Conservation (phyloP, 495 filamentous ascomycete species). For the Corynascus novoguineensis region DNA sequence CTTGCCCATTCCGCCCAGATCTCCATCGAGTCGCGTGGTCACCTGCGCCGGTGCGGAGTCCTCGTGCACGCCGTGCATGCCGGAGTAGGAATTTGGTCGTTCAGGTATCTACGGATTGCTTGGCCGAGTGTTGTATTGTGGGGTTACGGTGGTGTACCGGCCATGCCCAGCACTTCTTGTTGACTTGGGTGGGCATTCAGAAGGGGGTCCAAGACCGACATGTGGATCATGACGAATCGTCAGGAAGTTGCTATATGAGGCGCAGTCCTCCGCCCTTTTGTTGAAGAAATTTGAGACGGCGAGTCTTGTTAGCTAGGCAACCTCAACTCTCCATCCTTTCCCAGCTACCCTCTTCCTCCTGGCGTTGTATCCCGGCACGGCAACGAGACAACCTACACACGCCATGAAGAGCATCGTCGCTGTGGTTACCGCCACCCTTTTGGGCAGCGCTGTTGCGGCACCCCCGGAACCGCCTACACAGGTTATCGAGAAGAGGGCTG, state of each 20-base stretch:
- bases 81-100: too few species aligned
- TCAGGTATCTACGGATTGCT: too few species aligned
- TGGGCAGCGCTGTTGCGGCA: conserved; percentile 26
- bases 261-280: neutral
- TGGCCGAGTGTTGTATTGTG: neutral
- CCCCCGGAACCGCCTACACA: conserved; percentile 29
- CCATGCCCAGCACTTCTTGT: conserved; percentile 3
- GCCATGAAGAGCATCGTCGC: conserved; percentile 30
- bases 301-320: conserved; percentile 10
- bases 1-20: conserved; percentile 24
- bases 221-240: neutral
- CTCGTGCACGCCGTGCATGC: too few species aligned
- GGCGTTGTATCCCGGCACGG: neutral
- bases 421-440: conserved; percentile 20
- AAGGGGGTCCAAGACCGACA: neutral
- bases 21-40: conserved; percentile 22
- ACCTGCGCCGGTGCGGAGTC: conserved; percentile 12
- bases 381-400: neutral
- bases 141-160: neutral
- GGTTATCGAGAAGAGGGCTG: conserved; percentile 35
- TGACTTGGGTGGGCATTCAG: neutral
- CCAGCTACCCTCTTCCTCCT: neutral
- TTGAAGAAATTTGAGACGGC: neutral
- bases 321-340: neutral
- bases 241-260: neutral